phyloP scores from a whole-genome alignment of 2,329 filamentous ascomycete genomes.

The Neonectria hederae region DNA sequence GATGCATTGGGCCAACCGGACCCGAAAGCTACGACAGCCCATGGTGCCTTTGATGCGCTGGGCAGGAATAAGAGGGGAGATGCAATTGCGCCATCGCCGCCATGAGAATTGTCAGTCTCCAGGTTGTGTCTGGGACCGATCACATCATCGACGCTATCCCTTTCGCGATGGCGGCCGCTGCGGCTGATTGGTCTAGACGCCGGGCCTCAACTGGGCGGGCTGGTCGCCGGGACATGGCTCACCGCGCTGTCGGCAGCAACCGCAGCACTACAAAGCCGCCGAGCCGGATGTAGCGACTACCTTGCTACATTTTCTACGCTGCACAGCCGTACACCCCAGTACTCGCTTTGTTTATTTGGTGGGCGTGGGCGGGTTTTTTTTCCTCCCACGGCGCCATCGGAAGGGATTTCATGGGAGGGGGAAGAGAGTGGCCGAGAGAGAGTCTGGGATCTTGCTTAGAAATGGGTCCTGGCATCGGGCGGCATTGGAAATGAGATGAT shows the following conservation, averaged over 20 bases:
- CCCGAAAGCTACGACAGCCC: constrained; percentile 29
- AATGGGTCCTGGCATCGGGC: constrained; percentile 16
- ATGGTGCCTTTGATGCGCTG: constrained; percentile 35
- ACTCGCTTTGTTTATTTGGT: constrained; percentile 3
- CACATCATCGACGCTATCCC: constrained; percentile 64
- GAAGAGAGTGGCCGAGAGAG: constrained; percentile 4
- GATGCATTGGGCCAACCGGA: constrained; percentile 32
- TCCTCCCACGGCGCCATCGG: constrained; percentile 4
- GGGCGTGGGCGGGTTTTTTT: constrained; percentile 13
- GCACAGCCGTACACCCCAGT: constrained; percentile 7
- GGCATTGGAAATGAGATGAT: constrained; percentile 26
- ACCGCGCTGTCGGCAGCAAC: constrained; percentile 36
- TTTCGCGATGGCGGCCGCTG: constrained; percentile 53
- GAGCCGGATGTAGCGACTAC: constrained; percentile 40
- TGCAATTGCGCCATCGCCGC: constrained; percentile 51
- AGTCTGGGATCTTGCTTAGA: constrained; percentile 22
- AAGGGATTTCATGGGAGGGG: constrained; percentile 8
- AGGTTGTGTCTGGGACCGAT: constrained; percentile 52
- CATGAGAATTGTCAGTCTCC: constrained; percentile 41
- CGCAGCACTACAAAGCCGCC: constrained; percentile 36
- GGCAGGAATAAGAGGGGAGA: constrained; percentile 39
- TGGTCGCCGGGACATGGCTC: constrained; percentile 38
- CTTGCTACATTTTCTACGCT: constrained; percentile 10
- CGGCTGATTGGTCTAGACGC: constrained; percentile 48
- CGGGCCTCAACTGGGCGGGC: constrained; percentile 35